phyloP scores from a whole-genome alignment of 805 yeast species.

The Candida ortonii region DNA sequence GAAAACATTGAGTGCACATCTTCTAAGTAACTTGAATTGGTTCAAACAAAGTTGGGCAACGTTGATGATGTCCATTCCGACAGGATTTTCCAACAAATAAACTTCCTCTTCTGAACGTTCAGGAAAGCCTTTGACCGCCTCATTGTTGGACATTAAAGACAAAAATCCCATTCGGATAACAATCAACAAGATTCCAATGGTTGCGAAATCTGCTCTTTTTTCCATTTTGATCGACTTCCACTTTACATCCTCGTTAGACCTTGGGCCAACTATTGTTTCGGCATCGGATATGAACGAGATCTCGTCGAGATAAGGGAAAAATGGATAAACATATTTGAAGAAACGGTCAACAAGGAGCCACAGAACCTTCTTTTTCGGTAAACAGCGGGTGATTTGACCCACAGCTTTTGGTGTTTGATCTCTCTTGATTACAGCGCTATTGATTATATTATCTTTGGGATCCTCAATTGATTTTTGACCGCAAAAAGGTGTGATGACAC shows the following conservation, averaged over 20 bases:
- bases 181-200: constrained; percentile 44
- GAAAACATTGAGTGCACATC: constrained; percentile 48
- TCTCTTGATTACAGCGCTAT: too few relatives aligned
- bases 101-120: constrained; percentile 28
- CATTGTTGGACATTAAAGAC: constrained; percentile 35
- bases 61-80: constrained; percentile 42
- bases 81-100: constrained; percentile 44
- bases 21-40: constrained; percentile 49
- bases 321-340: constrained; percentile 45
- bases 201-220: constrained; percentile 47
- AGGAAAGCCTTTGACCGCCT: constrained; percentile 24
- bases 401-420: constrained; percentile 24
- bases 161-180: constrained; percentile 43
- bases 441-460: too few relatives aligned
- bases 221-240: constrained; percentile 35
- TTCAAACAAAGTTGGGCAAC: constrained; percentile 55
- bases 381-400: constrained; percentile 32
- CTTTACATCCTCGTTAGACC: constrained; percentile 32
- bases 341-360: constrained; percentile 46
- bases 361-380: constrained; percentile 43
- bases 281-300: constrained; percentile 33
- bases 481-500: too few relatives aligned
- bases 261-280: constrained; percentile 37
- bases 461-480: too few relatives aligned
- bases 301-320: constrained; percentile 46